phyloP scores from a whole-genome alignment of 1,139 yeast species.

The Pichia sp. region DNA sequence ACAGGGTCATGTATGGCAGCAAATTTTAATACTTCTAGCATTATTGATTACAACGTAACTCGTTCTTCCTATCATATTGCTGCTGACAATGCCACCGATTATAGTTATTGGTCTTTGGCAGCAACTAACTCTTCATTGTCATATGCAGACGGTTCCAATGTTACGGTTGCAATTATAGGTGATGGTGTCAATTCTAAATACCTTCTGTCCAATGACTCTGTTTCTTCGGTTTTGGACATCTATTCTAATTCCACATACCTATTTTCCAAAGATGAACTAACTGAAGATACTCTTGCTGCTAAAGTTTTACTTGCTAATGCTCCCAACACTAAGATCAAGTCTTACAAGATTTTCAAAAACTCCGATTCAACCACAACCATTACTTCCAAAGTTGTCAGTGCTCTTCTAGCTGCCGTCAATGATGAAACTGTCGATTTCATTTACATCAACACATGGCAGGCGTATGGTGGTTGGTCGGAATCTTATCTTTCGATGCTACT shows the following conservation, averaged over 20 bases:
- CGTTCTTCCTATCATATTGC: slow-evolving; percentile 2
- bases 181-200: slow-evolving; percentile 8
- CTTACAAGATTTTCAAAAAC: slow-evolving; percentile 8
- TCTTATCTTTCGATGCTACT: slow-evolving; percentile 2
- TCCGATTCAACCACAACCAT: not conserved
- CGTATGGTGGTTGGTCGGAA: slow-evolving; percentile 9
- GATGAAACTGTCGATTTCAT: slow-evolving; percentile 9
- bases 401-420: slow-evolving; percentile 1
- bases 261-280: not conserved
- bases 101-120: slow-evolving; percentile 5
- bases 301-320: slow-evolving; percentile 7
- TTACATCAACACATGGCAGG: slow-evolving; percentile 8
- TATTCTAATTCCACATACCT: not conserved
- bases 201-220: not conserved
- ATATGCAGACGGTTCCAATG: slow-evolving; percentile 1
- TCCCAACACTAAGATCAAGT: slow-evolving; percentile 4
- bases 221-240: slow-evolving; percentile 3
- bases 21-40: slow-evolving; percentile 1
- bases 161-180: slow-evolving; percentile 10
- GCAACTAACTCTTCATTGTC: not conserved
- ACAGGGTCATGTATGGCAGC: not conserved
- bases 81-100: not conserved
- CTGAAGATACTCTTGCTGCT: slow-evolving; percentile 13
- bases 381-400: not conserved
- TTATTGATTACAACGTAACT: slow-evolving; percentile 4